phyloP scores from a whole-genome alignment of 345 rosid genomes.

The Moricandia moricandioides region DNA sequence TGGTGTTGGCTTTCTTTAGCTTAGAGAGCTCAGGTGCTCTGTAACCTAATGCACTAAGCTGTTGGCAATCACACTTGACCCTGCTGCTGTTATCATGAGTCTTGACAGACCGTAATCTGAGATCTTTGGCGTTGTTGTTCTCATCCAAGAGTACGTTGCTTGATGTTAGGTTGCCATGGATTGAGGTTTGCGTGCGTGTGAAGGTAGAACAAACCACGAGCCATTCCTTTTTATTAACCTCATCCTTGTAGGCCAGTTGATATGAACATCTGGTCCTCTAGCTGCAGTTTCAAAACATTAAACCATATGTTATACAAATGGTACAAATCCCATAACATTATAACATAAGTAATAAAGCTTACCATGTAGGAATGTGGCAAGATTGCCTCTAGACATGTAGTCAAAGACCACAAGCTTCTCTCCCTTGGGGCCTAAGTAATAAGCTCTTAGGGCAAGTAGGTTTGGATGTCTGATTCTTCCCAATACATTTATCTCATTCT shows the following conservation, averaged over 20 bases:
- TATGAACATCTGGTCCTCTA: conserved; percentile 64
- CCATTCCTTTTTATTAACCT: conserved; percentile 59
- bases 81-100: conserved; percentile 75
- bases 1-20: conserved; percentile 78
- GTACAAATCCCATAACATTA: neutral
- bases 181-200: conserved; percentile 65
- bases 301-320: neutral
- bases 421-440: conserved; percentile 91
- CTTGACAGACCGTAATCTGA: conserved; percentile 75
- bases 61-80: conserved; percentile 79
- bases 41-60: conserved; percentile 74
- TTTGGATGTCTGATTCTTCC: conserved; percentile 84
- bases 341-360: neutral
- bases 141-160: conserved; percentile 75
- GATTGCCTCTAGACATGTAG: conserved; percentile 88
- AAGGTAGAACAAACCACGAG: conserved; percentile 67
- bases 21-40: conserved; percentile 92
- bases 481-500: conserved; percentile 59
- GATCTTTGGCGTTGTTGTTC: conserved; percentile 51
- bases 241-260: conserved; percentile 81
- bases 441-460: conserved; percentile 80
- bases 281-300: conserved; percentile 47
- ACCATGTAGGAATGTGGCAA: conserved; percentile 88
- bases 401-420: conserved; percentile 96
- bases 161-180: conserved; percentile 85